phyloP scores from a whole-genome alignment of 2,329 filamentous ascomycete species.

The Stachybotrys chartarum region DNA sequence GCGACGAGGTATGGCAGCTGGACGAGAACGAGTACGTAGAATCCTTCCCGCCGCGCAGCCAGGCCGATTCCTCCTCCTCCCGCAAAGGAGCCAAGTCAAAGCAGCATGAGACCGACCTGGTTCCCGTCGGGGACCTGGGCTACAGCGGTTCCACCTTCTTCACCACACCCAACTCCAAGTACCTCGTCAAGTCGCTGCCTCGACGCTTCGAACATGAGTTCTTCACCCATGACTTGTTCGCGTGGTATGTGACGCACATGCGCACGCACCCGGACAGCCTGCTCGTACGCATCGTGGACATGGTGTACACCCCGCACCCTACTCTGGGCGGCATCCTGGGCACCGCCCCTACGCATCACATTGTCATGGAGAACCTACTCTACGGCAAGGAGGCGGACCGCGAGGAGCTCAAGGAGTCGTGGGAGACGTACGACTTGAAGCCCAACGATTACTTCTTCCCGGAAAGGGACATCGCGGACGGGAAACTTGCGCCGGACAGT shows the following conservation, averaged over 20 bases:
- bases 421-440: constrained; percentile 71
- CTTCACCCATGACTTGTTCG: constrained; percentile 59
- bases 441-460: constrained; percentile 71
- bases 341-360: constrained; percentile 60
- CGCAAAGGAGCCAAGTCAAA: constrained; percentile 23
- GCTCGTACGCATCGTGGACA: constrained; percentile 65
- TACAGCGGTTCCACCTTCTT: constrained; percentile 75
- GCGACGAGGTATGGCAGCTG: constrained; percentile 21
- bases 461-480: constrained; percentile 62
- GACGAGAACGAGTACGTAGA: constrained; percentile 29
- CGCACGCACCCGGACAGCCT: constrained; percentile 49
- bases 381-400: constrained; percentile 46
- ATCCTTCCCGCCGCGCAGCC: constrained; percentile 30
- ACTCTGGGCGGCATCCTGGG: constrained; percentile 55
- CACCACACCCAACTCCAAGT: constrained; percentile 57
- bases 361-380: constrained; percentile 72
- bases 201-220: constrained; percentile 64
- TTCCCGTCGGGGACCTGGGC: constrained; percentile 60
- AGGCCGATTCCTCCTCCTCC: constrained; percentile 23
- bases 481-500: constrained; percentile 53
- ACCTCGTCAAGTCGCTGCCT: constrained; percentile 65
- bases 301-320: constrained; percentile 47
- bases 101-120: constrained; percentile 29
- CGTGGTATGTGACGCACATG: constrained; percentile 60
- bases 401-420: constrained; percentile 29